Percentiles rank a stretch among this genome's conserved stretches.
Conservation (phyloP, 1,139 yeast genomes). For the Geotrichum siamense region DNA sequence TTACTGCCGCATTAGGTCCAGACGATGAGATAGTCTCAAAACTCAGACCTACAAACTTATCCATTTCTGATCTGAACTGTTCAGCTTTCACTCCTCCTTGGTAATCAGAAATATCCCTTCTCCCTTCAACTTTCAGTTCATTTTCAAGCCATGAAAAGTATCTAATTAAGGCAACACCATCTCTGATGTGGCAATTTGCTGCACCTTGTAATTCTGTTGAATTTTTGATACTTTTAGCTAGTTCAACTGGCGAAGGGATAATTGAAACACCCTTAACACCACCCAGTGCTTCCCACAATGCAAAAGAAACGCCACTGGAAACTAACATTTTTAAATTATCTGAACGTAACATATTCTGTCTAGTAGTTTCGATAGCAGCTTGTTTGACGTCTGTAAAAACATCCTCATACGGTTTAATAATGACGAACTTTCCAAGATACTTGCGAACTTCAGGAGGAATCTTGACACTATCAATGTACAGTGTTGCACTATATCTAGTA, state of each 20-base stretch:
- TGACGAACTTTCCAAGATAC: slow-evolving; percentile 29
- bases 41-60: slow-evolving; percentile 69
- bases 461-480: slow-evolving; percentile 69
- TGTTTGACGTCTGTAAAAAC: slow-evolving; percentile 32
- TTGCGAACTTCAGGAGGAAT: slow-evolving; percentile 40
- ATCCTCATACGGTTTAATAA: slow-evolving; percentile 33
- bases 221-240: slow-evolving; percentile 75
- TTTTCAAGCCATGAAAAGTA: slow-evolving; percentile 86
- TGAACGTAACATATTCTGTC: slow-evolving; percentile 16
- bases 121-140: slow-evolving; percentile 41
- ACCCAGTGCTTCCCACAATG: slow-evolving; percentile 51
- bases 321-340: slow-evolving; percentile 42
- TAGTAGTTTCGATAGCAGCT: slow-evolving; percentile 35
- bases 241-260: slow-evolving; percentile 54
- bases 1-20: slow-evolving; percentile 88
- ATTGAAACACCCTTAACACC: slow-evolving; percentile 39
- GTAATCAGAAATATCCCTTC: slow-evolving; percentile 60
- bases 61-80: slow-evolving; percentile 50
- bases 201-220: slow-evolving; percentile 68
- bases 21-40: slow-evolving; percentile 90
- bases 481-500: slow-evolving; percentile 48
- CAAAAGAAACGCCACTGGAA: slow-evolving; percentile 75
- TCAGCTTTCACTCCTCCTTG: slow-evolving; percentile 64
- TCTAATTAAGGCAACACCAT: slow-evolving; percentile 76
- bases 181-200: slow-evolving; percentile 69